Conservation (phyloP, 768 basidiomycete species). For the Scleroderma citrinum region DNA sequence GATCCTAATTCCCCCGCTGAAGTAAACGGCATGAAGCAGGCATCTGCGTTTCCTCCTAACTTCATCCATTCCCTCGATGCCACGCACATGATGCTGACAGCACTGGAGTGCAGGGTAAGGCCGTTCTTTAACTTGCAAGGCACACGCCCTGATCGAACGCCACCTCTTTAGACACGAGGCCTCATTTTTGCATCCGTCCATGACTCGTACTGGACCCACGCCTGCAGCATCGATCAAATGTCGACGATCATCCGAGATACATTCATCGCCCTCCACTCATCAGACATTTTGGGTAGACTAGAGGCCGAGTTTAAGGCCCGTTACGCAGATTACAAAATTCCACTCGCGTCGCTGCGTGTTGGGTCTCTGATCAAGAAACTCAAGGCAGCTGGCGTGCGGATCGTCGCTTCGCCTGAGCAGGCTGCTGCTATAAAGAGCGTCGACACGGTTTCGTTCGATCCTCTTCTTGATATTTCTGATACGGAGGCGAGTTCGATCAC, state of each 20-base stretch:
- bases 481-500: conserved; percentile 26
- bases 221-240: conserved; percentile 82
- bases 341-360: conserved; percentile 42
- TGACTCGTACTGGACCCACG: conserved; percentile 99
- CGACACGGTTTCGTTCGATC: conserved; percentile 20
- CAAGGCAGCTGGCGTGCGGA: conserved; percentile 37
- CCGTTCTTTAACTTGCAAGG: background rate
- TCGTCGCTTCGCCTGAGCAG: conserved; percentile 37
- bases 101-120: conserved; percentile 78
- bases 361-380: conserved; percentile 36
- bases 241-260: conserved; percentile 84
- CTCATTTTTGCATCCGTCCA: conserved; percentile 94
- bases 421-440: conserved; percentile 22
- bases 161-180: conserved; percentile 46
- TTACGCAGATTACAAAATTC: conserved; percentile 68
- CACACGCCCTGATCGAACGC: conserved; percentile 4
- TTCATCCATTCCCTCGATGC: conserved; percentile 98
- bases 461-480: conserved; percentile 37
- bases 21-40: conserved; percentile 84
- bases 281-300: conserved; percentile 72
- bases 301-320: conserved; percentile 74
- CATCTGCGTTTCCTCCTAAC: conserved; percentile 97
- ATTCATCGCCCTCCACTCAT: conserved; percentile 88
- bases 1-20: conserved; percentile 76
- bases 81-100: conserved; percentile 97